These are phyloP conservation scores for Lagerstroemia speciosa DNA, from an alignment of 345 rosid species.

Conservation along the genomic window DNA sequence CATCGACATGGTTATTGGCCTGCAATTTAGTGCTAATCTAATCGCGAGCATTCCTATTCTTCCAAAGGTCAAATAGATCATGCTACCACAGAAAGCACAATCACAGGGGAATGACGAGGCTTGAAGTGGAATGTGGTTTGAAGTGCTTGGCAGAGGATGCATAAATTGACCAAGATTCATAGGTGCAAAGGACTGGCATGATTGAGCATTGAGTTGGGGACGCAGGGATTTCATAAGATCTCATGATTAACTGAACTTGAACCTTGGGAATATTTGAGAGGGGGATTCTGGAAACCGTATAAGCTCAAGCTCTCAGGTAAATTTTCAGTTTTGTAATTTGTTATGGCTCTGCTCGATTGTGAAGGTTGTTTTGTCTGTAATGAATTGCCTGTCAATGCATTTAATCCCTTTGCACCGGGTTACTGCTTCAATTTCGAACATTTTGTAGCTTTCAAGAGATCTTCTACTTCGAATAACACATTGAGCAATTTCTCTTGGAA, in stretches of 20 bases:
- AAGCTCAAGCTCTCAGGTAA: conserved; percentile 2
- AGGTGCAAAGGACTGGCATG: background rate
- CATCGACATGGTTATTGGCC: background rate
- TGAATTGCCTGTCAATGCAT: background rate
- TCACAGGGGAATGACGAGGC: background rate
- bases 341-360: background rate
- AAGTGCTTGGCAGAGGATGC: background rate
- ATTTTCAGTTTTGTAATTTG: background rate
- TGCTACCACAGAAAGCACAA: too few relatives aligned
- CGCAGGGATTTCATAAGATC: background rate
- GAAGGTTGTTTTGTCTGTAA: background rate
- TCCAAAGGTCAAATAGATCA: too few relatives aligned
- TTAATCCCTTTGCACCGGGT: background rate
- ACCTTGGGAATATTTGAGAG: background rate
- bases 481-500: background rate
- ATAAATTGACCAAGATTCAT: background rate
- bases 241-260: background rate
- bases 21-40: background rate
- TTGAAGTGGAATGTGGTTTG: background rate
- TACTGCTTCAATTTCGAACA: background rate
- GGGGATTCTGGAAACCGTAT: background rate
- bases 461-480: background rate
- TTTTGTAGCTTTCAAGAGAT: background rate
- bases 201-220: background rate
- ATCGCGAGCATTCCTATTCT: too few relatives aligned